Evolutionary conservation across 768 basidiomycete genomes (phyloP).

Genomic region (Coprinopsis cinerea): DNA sequence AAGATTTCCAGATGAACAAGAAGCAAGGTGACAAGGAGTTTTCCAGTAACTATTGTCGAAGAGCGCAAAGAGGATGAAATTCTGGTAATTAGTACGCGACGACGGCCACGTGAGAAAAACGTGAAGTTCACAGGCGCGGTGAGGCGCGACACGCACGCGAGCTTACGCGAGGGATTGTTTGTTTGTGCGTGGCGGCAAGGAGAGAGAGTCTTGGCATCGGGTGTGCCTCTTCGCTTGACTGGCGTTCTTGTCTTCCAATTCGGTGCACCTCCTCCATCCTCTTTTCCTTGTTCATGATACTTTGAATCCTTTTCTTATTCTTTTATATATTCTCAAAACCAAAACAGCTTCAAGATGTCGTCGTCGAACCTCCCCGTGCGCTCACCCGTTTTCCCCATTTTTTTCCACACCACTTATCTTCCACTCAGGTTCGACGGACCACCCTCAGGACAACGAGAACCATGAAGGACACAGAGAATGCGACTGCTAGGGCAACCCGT

Average conservation of each 20-base stretch:
- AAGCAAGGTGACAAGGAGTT: too few relatives aligned
- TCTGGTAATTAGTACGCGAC: too few relatives aligned
- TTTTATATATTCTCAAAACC: constrained; percentile 1
- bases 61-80: too few relatives aligned
- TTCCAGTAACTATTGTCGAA: too few relatives aligned
- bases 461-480: constrained; percentile 69
- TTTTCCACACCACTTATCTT: background rate
- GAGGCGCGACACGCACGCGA: too few relatives aligned
- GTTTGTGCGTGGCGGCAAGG: background rate
- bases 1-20: too few relatives aligned
- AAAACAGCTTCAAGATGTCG: background rate
- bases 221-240: background rate
- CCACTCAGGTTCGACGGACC: constrained; percentile 27
- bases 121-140: too few relatives aligned
- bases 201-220: background rate
- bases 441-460: constrained; percentile 33
- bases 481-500: constrained; percentile 57
- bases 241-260: background rate
- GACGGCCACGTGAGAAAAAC: too few relatives aligned
- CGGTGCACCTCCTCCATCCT: background rate
- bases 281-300: constrained; percentile 7
- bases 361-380: constrained; percentile 9
- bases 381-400: background rate
- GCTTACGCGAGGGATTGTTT: background rate
- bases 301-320: constrained; percentile 4